A percentile compares a stretch with the other conserved stretches of the same genome.
Conservation (phyloP, 306 rosid species). For the Prunus padus region DNA sequence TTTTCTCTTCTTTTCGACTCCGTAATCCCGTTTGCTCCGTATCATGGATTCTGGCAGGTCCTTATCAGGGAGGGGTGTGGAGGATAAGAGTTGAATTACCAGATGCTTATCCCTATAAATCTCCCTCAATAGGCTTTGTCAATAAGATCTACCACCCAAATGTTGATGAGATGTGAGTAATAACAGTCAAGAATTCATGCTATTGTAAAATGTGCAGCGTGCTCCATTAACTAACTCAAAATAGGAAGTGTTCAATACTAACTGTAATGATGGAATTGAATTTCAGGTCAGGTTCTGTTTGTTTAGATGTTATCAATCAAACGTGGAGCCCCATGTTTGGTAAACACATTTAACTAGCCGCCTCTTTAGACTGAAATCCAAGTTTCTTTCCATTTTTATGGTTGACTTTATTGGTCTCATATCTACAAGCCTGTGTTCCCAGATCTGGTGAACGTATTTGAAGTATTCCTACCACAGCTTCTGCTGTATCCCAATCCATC, state of each 20-base stretch:
- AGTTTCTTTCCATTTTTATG: slow-evolving; percentile 14
- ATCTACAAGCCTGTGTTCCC: slow-evolving; percentile 28
- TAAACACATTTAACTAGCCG: slow-evolving; percentile 20
- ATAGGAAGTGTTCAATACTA: slow-evolving; percentile 5
- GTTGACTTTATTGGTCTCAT: slow-evolving; percentile 14
- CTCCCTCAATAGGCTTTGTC: slow-evolving; percentile 92
- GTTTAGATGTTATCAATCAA: slow-evolving; percentile 94
- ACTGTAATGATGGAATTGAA: slow-evolving; percentile 14
- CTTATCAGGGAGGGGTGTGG: slow-evolving; percentile 85
- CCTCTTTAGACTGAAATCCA: background rate
- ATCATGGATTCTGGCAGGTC: slow-evolving; percentile 58
- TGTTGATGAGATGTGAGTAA: slow-evolving; percentile 89
- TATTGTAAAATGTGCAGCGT: slow-evolving; percentile 12
- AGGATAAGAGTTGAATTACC: slow-evolving; percentile 87
- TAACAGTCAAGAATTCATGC: background rate
- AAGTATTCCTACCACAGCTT: slow-evolving; percentile 91
- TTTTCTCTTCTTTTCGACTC: background rate
- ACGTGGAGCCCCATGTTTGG: slow-evolving; percentile 99
- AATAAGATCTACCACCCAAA: slow-evolving; percentile 97
- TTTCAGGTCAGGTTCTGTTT: slow-evolving; percentile 90
- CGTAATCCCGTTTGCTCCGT: slow-evolving; percentile 24
- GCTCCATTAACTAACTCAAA: slow-evolving; percentile 1
- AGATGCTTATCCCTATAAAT: slow-evolving; percentile 92
- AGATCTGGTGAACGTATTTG: slow-evolving; percentile 90
- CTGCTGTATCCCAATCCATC: slow-evolving; percentile 92